Evolutionary conservation across 768 basidiomycete species (phyloP).

Genomic region (Myochromella boudieri): DNA sequence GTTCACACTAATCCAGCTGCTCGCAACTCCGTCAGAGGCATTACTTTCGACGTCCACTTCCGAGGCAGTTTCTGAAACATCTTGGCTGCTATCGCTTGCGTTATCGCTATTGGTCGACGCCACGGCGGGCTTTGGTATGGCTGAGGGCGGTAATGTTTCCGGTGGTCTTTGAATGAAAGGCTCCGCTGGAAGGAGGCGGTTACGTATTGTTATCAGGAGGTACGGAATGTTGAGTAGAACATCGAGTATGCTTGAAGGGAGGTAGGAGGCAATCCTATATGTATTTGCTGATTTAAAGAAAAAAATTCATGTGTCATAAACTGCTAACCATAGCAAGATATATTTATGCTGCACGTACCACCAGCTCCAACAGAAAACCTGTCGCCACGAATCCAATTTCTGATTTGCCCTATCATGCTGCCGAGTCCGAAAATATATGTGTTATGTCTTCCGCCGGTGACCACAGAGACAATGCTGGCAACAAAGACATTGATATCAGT

Average conservation of each 20-base stretch:
- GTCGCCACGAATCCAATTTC: conserved; percentile 64
- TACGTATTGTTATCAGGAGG: conserved; percentile 59
- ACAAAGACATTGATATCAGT: conserved; percentile 60
- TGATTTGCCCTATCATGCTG: conserved; percentile 45
- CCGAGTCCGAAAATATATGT: conserved; percentile 43
- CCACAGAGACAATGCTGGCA: conserved; percentile 55
- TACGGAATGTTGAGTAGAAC: conserved; percentile 65
- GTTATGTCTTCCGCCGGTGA: conserved; percentile 53
- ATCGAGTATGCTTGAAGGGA: conserved; percentile 68
- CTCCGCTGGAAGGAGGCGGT: conserved; percentile 54
- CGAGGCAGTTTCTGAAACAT: conserved; percentile 46
- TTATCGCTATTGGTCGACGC: conserved; percentile 11
- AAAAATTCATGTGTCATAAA: conserved; percentile 8
- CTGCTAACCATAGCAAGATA: not conserved
- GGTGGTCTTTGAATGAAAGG: conserved; percentile 31
- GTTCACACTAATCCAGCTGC: conserved; percentile 73
- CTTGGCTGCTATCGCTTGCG: conserved; percentile 4
- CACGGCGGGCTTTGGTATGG: conserved; percentile 26
- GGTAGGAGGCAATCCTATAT: conserved; percentile 67
- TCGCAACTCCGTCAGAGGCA: conserved; percentile 48
- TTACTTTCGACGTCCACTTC: conserved; percentile 73
- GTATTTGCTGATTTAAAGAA: conserved; percentile 52
- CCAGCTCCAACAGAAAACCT: conserved; percentile 77
- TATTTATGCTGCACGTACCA: conserved; percentile 44
- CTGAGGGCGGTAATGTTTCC: conserved; percentile 25